phyloP scores from a whole-genome alignment of 805 yeast genomes.

The Sporopachydermia quercuum region DNA sequence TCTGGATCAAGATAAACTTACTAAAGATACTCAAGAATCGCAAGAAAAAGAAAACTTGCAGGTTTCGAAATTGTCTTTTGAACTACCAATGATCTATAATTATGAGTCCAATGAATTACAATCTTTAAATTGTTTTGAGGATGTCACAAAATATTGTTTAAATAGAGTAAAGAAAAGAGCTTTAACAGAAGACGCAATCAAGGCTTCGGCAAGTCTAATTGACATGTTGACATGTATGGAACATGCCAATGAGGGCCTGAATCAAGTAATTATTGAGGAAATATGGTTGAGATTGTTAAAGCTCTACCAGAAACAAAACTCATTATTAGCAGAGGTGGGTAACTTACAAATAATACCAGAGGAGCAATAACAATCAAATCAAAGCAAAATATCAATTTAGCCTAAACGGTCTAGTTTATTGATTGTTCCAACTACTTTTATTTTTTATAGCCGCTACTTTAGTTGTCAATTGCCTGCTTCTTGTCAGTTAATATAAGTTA shows the following conservation, averaged over 20 bases:
- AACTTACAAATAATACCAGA: too few relatives aligned
- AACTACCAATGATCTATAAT: slow-evolving; percentile 6
- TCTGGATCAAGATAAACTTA: slow-evolving; percentile 2
- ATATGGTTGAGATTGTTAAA: slow-evolving; percentile 22
- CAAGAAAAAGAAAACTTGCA: too few relatives aligned
- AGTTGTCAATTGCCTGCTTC: too few relatives aligned
- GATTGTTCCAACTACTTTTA: too few relatives aligned
- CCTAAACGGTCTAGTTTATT: too few relatives aligned
- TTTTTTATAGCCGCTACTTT: too few relatives aligned
- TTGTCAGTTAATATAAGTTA: too few relatives aligned
- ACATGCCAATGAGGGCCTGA: slow-evolving; percentile 35
- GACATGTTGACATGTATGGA: slow-evolving; percentile 28
- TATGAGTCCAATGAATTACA: slow-evolving; percentile 8
- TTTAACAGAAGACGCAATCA: slow-evolving; percentile 29
- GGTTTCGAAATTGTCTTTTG: too few relatives aligned
- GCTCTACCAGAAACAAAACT: too few relatives aligned
- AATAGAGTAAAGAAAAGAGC: slow-evolving; percentile 36
- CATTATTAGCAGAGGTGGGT: too few relatives aligned
- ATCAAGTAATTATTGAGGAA: slow-evolving; percentile 48
- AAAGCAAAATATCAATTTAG: too few relatives aligned
- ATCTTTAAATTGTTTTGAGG: slow-evolving; percentile 23
- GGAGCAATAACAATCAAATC: too few relatives aligned
- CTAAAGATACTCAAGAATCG: background rate
- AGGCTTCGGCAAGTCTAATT: slow-evolving; percentile 26
- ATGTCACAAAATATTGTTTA: slow-evolving; percentile 29